Evolutionary conservation across 345 rosid genomes (phyloP).

Genomic region (Triadica sebifera): DNA sequence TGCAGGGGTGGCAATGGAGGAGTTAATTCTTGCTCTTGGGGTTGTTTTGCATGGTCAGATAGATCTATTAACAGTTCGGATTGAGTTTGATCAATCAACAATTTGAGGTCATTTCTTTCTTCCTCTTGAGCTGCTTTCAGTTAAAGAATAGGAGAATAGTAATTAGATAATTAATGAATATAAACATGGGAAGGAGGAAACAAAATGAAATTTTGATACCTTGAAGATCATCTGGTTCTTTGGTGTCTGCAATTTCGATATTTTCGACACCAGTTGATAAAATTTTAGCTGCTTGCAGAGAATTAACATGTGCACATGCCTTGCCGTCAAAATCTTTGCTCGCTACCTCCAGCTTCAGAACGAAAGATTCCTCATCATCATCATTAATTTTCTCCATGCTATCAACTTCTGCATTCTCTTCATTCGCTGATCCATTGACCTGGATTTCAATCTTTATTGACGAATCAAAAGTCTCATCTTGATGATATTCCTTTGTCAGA

Average conservation of each 20-base stretch:
- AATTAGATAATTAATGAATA: neutral
- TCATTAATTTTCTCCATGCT: neutral
- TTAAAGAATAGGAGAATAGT: neutral
- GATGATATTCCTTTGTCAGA: constrained; percentile 8
- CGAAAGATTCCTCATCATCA: constrained; percentile 9
- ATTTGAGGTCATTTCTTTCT: constrained; percentile 20
- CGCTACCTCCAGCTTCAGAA: neutral
- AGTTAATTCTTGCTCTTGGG: constrained; percentile 23
- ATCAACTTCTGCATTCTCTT: constrained; percentile 25
- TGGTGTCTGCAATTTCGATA: constrained; percentile 19
- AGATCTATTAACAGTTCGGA: no score
- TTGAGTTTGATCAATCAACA: constrained; percentile 19
- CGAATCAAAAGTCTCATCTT: constrained; percentile 17
- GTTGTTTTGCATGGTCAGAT: no score
- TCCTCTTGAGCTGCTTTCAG: constrained; percentile 19
- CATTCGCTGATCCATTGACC: neutral
- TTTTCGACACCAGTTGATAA: neutral
- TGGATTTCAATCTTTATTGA: constrained; percentile 17
- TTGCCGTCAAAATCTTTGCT: no score
- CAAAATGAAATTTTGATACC: constrained; percentile 27
- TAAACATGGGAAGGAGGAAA: neutral
- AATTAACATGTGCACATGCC: no score
- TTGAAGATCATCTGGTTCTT: constrained; percentile 18
- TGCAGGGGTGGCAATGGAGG: constrained; percentile 12
- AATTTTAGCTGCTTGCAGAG: no score